Conservation (phyloP, 176 grass and related monocot species). For the Oryza meyeriana region DNA sequence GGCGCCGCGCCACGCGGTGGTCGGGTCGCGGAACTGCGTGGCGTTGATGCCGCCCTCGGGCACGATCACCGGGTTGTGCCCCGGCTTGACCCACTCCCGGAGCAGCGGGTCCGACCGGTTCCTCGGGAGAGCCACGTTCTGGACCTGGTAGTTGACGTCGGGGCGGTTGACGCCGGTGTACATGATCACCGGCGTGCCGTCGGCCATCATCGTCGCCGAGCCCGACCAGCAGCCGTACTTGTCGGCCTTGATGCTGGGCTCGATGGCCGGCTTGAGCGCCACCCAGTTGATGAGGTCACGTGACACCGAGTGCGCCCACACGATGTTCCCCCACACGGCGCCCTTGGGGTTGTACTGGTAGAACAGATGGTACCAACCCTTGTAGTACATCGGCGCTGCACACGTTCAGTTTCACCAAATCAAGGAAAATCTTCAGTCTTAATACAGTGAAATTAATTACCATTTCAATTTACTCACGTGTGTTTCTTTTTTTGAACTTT, state of each 20-base stretch:
- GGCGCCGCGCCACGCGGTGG: constrained; percentile 53
- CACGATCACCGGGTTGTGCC: constrained; percentile 58
- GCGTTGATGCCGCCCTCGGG: constrained; percentile 46
- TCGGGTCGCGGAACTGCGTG: constrained; percentile 66
- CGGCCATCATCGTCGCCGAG: constrained; percentile 50
- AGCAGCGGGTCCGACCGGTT: constrained; percentile 60
- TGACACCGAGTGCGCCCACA: constrained; percentile 73
- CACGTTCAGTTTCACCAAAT: background rate
- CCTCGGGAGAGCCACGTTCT: constrained; percentile 61
- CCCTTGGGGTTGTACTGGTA: constrained; percentile 75
- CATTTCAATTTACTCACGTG: background rate
- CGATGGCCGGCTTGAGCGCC: constrained; percentile 45
- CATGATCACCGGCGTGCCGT: constrained; percentile 50
- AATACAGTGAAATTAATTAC: background rate
- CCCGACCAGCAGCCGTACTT: constrained; percentile 72
- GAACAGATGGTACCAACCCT: constrained; percentile 75
- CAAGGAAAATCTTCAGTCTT: background rate
- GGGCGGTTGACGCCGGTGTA: constrained; percentile 50
- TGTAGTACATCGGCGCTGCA: constrained; percentile 72
- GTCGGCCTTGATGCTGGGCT: constrained; percentile 49
- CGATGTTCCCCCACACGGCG: constrained; percentile 59
- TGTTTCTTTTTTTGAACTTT: no score
- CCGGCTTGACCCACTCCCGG: constrained; percentile 59
- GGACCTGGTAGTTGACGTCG: constrained; percentile 47
- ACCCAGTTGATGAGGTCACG: constrained; percentile 75